Evolutionary conservation across 345 rosid species (phyloP).

Genomic region (Camelina sativa): DNA sequence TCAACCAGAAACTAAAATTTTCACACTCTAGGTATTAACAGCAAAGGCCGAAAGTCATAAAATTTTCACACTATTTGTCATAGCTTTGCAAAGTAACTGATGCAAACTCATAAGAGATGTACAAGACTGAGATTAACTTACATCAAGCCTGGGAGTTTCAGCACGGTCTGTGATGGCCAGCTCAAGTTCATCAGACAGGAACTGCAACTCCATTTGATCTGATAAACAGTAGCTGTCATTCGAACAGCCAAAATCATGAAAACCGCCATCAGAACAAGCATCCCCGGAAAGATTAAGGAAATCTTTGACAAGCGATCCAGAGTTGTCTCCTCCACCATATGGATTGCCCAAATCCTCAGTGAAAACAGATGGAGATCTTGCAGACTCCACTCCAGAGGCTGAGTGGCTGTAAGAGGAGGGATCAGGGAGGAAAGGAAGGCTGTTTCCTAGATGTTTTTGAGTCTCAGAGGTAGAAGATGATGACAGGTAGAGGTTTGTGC

Average conservation of each 20-base stretch:
- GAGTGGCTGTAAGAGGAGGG: constrained; percentile 60
- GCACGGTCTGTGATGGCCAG: constrained; percentile 73
- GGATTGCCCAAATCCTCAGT: constrained; percentile 55
- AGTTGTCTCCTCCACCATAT: constrained; percentile 52
- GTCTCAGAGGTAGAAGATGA: constrained; percentile 77
- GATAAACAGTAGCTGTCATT: constrained; percentile 53
- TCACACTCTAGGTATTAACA: constrained; percentile 20
- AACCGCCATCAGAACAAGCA: constrained; percentile 56
- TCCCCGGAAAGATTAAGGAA: constrained; percentile 59
- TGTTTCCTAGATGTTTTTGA: constrained; percentile 59
- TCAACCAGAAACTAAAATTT: constrained; percentile 35
- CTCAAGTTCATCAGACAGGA: constrained; percentile 83
- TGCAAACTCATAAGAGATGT: constrained; percentile 20
- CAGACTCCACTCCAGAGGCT: constrained; percentile 57
- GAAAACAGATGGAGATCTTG: constrained; percentile 58
- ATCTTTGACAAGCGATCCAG: constrained; percentile 60
- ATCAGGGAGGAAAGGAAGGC: constrained; percentile 80
- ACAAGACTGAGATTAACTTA: constrained; percentile 47
- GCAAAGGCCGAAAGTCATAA: background rate
- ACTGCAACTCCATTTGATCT: constrained; percentile 80
- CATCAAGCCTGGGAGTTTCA: constrained; percentile 86
- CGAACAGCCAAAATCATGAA: constrained; percentile 53
- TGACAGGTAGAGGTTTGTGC: constrained; percentile 75
- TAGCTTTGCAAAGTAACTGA: constrained; percentile 18
- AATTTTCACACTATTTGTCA: background rate